Conservation (phyloP, 1,284 basidiomycete species). For the Golubevia sp. region DNA sequence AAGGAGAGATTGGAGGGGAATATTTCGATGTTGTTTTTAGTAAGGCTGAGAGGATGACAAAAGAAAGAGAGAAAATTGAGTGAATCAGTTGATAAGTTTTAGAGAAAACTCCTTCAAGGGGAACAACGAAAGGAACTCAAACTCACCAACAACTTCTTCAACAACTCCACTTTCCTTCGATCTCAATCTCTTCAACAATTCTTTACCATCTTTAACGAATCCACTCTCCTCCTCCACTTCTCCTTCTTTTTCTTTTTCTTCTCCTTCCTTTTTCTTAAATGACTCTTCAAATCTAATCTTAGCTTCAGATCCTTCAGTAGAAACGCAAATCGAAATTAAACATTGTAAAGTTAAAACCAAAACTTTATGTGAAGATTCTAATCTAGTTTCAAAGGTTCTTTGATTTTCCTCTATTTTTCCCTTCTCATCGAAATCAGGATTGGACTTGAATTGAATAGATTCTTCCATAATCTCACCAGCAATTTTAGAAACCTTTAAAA, state of each 20-base stretch:
- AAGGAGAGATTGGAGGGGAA: constrained; percentile 35
- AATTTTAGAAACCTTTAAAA: constrained; percentile 17
- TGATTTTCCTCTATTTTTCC: background rate
- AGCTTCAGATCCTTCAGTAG: constrained; percentile 21
- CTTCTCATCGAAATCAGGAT: constrained; percentile 14
- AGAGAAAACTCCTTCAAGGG: background rate
- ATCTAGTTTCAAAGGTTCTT: too few relatives aligned
- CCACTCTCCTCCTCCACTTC: background rate
- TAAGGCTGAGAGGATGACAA: constrained; percentile 20
- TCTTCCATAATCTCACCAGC: constrained; percentile 24
- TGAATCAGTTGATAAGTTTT: background rate
- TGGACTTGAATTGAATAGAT: too few relatives aligned
- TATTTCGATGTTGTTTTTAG: constrained; percentile 24
- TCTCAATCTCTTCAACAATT: background rate
- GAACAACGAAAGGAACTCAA: background rate
- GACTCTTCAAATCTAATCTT: background rate
- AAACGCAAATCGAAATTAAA: constrained; percentile 23
- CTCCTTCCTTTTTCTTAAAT: background rate
- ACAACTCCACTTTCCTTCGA: background rate
- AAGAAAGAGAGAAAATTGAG: background rate
- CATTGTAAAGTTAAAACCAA: constrained; percentile 28
- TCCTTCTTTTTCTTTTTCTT: constrained; percentile 5
- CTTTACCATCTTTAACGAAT: background rate
- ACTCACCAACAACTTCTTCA: background rate
- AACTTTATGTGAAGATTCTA: constrained; percentile 12